Evolutionary conservation across 345 rosid species (phyloP).

Genomic region (Aegle marmelos): DNA sequence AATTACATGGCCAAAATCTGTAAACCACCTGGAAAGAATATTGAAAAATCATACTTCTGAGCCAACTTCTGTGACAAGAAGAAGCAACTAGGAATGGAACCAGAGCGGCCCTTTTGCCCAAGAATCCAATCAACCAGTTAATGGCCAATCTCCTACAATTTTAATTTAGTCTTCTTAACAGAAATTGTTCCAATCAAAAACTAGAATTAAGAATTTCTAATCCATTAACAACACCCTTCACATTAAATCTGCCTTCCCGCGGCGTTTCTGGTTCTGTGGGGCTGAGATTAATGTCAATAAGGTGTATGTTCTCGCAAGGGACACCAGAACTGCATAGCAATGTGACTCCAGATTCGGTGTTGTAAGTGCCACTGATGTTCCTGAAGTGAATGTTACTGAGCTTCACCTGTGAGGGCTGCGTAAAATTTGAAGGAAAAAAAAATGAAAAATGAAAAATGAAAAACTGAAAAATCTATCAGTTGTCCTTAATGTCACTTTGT

Average conservation of each 20-base stretch:
- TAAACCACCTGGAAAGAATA: not conserved
- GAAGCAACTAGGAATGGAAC: not conserved
- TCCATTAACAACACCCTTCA: slow-evolving; percentile 33
- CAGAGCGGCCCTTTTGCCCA: not conserved
- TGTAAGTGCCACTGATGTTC: slow-evolving; percentile 52
- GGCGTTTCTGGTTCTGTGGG: not conserved
- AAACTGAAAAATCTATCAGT: not conserved
- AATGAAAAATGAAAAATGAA: too few relatives aligned
- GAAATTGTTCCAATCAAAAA: not conserved
- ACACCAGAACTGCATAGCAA: slow-evolving; percentile 44
- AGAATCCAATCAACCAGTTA: not conserved
- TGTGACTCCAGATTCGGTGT: slow-evolving; percentile 30
- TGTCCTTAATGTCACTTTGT: not conserved
- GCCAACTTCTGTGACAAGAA: not conserved
- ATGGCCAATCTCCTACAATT: not conserved
- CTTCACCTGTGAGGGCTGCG: slow-evolving; percentile 49
- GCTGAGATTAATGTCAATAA: slow-evolving; percentile 30
- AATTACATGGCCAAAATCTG: not conserved
- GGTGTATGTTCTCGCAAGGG: slow-evolving; percentile 40
- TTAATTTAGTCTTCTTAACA: not conserved
- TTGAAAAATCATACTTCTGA: not conserved
- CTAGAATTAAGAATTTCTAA: slow-evolving; percentile 29
- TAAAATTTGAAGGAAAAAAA: not conserved
- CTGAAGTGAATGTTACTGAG: slow-evolving; percentile 36
- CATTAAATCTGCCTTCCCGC: slow-evolving; percentile 16